A percentile compares a stretch with the other conserved stretches of the same genome.
Conservation (phyloP, 2,329 filamentous ascomycete genomes). For the Apiospora malaysiana region DNA sequence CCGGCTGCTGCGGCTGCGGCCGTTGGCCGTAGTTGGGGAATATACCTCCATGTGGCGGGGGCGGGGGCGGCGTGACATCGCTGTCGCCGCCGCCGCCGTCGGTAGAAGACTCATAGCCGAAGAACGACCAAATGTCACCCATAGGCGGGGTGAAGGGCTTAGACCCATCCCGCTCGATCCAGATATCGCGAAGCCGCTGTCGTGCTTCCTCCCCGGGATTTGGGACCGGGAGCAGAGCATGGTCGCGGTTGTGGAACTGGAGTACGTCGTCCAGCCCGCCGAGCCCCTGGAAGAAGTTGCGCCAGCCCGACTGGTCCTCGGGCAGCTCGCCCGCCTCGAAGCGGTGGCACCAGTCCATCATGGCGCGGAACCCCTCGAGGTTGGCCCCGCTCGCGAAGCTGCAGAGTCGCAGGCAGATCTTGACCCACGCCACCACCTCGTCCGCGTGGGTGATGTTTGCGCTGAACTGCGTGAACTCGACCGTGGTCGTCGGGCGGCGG, state of each 20-base stretch:
- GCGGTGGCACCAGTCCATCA: not conserved
- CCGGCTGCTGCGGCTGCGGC: not conserved
- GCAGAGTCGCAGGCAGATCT: not conserved
- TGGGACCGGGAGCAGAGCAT: no score
- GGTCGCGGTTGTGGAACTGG: not conserved
- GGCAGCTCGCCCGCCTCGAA: not conserved
- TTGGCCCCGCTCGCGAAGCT: not conserved
- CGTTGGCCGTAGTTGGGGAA: no score
- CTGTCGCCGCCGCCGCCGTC: no score
- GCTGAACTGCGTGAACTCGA: not conserved
- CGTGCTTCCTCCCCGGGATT: no score
- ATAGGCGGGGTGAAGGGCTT: not conserved
- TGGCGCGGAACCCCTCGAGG: accelerated
- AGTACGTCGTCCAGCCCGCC: not conserved
- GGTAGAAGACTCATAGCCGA: no score
- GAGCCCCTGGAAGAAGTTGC: not conserved
- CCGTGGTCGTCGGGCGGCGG: not conserved
- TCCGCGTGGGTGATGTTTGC: not conserved
- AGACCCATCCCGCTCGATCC: not conserved
- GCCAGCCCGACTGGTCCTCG: not conserved
- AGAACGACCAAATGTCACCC: no score
- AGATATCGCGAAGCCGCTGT: not conserved
- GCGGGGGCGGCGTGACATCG: no score
- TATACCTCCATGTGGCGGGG: no score
- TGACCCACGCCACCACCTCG: not conserved